Evolutionary conservation across 2,329 filamentous ascomycete genomes (phyloP), one percentile per base, ranked within the genome.

Genomic region (Apiospora pterosperma): DNA sequence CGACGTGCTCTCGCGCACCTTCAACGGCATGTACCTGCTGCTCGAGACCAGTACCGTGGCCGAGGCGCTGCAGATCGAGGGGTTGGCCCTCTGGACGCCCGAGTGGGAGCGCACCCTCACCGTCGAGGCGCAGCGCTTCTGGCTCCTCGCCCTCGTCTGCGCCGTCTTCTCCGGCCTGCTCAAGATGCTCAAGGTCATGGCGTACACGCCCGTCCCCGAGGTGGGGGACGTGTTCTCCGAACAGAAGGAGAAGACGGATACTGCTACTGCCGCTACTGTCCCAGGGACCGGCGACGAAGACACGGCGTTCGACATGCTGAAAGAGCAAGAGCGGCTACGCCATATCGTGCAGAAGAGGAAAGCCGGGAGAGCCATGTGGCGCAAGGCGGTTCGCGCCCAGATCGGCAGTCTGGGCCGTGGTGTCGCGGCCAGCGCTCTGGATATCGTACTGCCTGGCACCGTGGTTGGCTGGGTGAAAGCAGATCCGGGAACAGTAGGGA

Each of bases 21-120:
- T 87, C 70, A 81, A 89, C 61, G 90, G 89, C 59, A 78, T 90
- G 65, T 92, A 92, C 73, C 84, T 90, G 63, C 77, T 91, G 25
- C 79, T 92, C 65, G 91, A 93, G 77, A 84, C 86, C 66, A 73
- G 83, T 44, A 90, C 88, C 0, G 82, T 91, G 59, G 79, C 88
- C 66, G 82, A 90, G 78, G 75, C 81, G 31, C 68, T 82, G 61
- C 72, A 72, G 21, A 73, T 84, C 21, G 69, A 76, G 48, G 78
- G 78, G 62, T 67, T 87, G 67, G 78, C 84, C 59, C 74, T 86
- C 14, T 88, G 89, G 78, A 83, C 82, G 0, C 70, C 82, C 1
- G 82, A 80, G 41, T 72, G 79, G 74, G 82, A 82, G 19, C 69
- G 70, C n/a, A 69, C 67, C 31, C 70, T 90, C 4, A 80, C 86